Conservation (phyloP, 2,329 filamentous ascomycete species). For the Hypoxylon rubiginosum region DNA sequence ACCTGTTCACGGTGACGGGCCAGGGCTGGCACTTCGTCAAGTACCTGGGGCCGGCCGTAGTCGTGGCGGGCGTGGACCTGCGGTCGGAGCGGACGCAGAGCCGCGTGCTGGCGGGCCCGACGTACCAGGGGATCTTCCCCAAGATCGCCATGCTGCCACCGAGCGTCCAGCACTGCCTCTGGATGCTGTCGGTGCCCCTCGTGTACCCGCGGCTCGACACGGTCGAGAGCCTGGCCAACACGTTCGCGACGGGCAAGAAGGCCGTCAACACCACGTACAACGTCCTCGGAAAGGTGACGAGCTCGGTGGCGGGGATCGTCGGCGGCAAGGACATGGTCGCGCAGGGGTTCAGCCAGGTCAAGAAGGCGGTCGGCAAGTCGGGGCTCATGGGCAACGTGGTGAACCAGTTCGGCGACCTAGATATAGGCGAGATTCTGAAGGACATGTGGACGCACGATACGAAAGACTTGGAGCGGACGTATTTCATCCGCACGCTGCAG, state of each 20-base stretch:
- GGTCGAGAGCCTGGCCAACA: constrained; percentile 90
- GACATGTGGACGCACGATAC: constrained; percentile 99
- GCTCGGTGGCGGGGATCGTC: constrained; percentile 93
- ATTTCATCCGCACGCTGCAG: constrained; percentile 94
- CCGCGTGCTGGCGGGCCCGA: constrained; percentile 94
- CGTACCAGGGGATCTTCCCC: constrained; percentile 96
- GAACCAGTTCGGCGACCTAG: constrained; percentile 96
- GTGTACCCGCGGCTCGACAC: constrained; percentile 92
- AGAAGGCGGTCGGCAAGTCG: constrained; percentile 95
- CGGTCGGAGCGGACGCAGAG: constrained; percentile 90
- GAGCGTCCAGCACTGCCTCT: constrained; percentile 95
- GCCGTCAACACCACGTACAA: constrained; percentile 98
- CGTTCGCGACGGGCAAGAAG: constrained; percentile 94
- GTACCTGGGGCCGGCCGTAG: constrained; percentile 90
- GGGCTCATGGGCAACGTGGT: constrained; percentile 96
- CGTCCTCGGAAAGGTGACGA: constrained; percentile 92
- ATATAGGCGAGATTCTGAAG: constrained; percentile 91
- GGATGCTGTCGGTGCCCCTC: constrained; percentile 93
- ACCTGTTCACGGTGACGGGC: constrained; percentile 97
- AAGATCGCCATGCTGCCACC: constrained; percentile 92
- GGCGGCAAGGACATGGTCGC: constrained; percentile 94
- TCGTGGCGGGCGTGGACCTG: constrained; percentile 90
- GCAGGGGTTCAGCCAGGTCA: constrained; percentile 93
- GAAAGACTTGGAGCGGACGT: constrained; percentile 97
- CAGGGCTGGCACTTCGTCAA: constrained; percentile 99